Base-by-base conservation (phyloP, 495 filamentous ascomycete species). In the Pyronema domesticum region DNA sequence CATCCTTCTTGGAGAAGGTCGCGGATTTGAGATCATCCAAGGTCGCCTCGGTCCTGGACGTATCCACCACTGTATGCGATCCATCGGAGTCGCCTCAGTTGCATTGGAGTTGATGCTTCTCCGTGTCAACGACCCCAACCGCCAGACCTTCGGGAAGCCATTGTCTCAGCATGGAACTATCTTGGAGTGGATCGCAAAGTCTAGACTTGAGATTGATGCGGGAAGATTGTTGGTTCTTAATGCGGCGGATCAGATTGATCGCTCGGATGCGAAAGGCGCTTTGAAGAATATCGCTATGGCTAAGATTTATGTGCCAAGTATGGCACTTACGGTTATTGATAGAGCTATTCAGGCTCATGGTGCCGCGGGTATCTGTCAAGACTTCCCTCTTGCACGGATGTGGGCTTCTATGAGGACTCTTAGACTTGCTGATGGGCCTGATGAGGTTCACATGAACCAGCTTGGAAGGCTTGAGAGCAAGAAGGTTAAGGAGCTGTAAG, bases 11-110 rank as follows among this genome's bases (percentile, higher is more conserved):
- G 89, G 88, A 49, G 83, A 86, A 66, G 86, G 88, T 55, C 80
- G 87, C 46, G 89, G 88, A n/a, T 94, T 94, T 69, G 89, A 95
- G 67, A 94, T 95, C 65, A 94, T 94, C 68, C 88, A 95, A 67
- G 88, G 89, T 36, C 82, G 88, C 44, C 78, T 95, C 33, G 88
- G 88, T 4, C 88, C 89, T 15, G 88, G 89, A 10, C 82, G 89
- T 39, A 94, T 95, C 66, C 89, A 94, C 71, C 89, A 94, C 70
- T 84, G 83, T 51, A 94, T 94, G 87, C 83, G 89, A 56, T 78
- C 81, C 18, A 86, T 95, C 68, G 88, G 88, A 43, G 81, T 83
- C 30, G 82, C 88, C 37, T 87, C 94, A 69, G 71, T 76, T 51
- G 88, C 88, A 1, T 74, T 94, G 8, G 83, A 91, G 45, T 91